These are phyloP conservation scores for Solanum paucissectum DNA, from an alignment of 257 asterid genomes.

Conservation along the genomic window DNA sequence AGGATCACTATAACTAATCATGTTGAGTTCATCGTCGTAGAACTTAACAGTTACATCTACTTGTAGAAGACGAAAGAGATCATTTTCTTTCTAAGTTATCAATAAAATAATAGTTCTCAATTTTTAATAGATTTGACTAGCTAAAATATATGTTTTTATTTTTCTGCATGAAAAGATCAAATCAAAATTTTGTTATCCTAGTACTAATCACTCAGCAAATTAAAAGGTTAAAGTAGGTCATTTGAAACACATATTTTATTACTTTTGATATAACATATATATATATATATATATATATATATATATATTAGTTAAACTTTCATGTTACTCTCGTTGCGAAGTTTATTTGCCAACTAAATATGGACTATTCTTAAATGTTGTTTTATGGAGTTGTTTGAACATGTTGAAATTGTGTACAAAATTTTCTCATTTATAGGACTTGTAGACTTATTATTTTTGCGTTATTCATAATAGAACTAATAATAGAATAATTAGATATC, in stretches of 20 bases:
- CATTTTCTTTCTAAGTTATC: neutral
- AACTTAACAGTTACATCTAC: neutral
- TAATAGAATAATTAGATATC: neutral
- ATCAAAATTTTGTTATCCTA: neutral
- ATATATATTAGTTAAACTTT: neutral
- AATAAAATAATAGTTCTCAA: neutral
- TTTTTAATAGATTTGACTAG: neutral
- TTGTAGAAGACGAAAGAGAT: neutral
- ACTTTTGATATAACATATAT: neutral
- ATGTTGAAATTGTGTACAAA: neutral
- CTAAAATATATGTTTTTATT: neutral
- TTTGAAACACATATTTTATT: neutral
- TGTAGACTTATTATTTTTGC: neutral
- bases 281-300: neutral
- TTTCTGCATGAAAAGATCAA: neutral
- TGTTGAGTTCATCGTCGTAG: neutral
- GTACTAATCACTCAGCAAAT: neutral
- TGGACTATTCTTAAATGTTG: neutral
- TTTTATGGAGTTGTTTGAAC: neutral
- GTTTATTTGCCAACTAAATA: neutral
- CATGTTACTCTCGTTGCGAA: neutral
- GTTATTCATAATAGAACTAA: neutral
- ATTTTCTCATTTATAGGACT: neutral
- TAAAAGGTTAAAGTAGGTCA: neutral
- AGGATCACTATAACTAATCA: neutral